Evolutionary conservation across 73 alveolate genomes (phyloP).

Genomic region (Tetrahymena borealis): DNA sequence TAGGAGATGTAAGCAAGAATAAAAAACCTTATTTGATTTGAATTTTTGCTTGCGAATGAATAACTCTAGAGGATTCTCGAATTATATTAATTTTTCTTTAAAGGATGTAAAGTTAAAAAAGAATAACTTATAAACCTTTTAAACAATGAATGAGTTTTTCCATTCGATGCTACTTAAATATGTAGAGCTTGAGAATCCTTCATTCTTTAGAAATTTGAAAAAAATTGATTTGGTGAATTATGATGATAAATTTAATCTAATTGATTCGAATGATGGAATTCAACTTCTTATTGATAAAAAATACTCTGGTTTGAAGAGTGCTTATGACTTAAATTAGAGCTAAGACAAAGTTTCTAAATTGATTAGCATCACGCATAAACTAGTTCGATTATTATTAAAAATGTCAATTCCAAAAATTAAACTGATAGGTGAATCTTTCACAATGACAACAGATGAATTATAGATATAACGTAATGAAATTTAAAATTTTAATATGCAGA

Average conservation of each 20-base stretch:
- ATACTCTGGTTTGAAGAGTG: background rate
- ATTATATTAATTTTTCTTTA: background rate
- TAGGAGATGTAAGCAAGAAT: background rate
- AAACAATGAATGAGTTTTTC: background rate
- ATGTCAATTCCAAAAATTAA: background rate
- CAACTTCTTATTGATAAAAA: background rate
- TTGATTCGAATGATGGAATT: background rate
- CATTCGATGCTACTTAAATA: background rate
- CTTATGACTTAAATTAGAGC: background rate
- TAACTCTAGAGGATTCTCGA: background rate
- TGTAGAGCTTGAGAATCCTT: background rate
- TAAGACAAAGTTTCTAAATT: background rate
- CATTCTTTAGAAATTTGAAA: background rate
- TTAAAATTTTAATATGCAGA: background rate
- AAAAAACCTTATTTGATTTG: background rate
- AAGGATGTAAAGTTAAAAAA: background rate
- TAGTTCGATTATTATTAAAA: background rate
- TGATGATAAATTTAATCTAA: background rate
- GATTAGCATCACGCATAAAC: background rate
- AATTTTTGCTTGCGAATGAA: background rate
- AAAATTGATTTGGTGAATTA: background rate
- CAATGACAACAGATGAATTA: background rate
- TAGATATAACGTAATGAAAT: background rate
- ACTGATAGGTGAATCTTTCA: background rate
- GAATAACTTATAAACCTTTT: background rate